These are phyloP conservation scores for Sporothrix humicola DNA, from an alignment of 2,329 filamentous ascomycete genomes.

Conservation along the genomic window DNA sequence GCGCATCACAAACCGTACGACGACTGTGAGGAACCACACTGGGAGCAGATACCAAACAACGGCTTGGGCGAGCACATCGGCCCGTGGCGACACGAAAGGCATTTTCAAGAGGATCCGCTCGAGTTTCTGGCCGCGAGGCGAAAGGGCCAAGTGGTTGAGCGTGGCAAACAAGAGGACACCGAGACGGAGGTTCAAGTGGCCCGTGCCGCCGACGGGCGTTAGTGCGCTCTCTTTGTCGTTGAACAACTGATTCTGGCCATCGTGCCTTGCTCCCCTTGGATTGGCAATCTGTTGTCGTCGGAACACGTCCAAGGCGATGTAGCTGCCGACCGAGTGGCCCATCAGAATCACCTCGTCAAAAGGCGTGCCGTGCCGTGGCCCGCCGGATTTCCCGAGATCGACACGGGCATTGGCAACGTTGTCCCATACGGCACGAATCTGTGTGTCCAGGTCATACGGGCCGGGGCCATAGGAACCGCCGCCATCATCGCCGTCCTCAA, in stretches of 20 bases:
- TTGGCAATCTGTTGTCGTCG: conserved; percentile 53
- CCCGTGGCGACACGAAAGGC: conserved; percentile 50
- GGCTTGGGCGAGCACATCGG: conserved; percentile 49
- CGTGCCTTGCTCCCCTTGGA: background rate
- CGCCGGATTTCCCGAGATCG: conserved; percentile 42
- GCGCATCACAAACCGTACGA: conserved; percentile 50
- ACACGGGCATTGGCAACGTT: conserved; percentile 44
- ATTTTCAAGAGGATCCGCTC: conserved; percentile 51
- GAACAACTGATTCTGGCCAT: background rate
- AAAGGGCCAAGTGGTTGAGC: conserved; percentile 71
- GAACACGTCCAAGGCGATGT: conserved; percentile 72
- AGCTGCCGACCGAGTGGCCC: conserved; percentile 76
- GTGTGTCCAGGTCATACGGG: conserved; percentile 60
- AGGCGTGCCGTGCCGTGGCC: conserved; percentile 44
- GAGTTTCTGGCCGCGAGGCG: conserved; percentile 63
- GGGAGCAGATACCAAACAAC: conserved; percentile 54
- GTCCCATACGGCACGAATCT: conserved; percentile 56
- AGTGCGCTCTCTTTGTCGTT: background rate
- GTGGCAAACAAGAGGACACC: conserved; percentile 76
- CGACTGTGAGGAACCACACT: conserved; percentile 47
- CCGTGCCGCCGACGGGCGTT: background rate
- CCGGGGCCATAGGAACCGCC: conserved; percentile 49
- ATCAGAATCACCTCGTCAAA: conserved; percentile 69
- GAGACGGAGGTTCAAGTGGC: conserved; percentile 50
- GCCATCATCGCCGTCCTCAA: conserved; percentile 58